phyloP scores from a whole-genome alignment of 2,329 filamentous ascomycete species.

The Neofusicoccum laricinum region DNA sequence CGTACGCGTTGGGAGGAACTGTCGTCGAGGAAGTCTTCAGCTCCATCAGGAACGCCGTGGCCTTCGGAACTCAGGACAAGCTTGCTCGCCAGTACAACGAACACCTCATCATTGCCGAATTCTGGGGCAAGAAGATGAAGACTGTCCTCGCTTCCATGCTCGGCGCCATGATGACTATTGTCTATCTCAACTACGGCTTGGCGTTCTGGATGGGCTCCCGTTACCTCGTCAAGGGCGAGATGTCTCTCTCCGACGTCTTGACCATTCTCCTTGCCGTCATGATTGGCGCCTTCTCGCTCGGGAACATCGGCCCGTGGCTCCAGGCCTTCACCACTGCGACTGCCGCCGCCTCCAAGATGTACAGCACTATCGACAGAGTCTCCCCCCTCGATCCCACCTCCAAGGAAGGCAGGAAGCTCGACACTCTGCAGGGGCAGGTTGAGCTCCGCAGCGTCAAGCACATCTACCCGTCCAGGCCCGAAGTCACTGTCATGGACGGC shows the following conservation, averaged over 20 bases:
- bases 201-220: conserved; percentile 23
- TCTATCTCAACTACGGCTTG: conserved; percentile 67
- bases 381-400: conserved; percentile 78
- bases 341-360: conserved; percentile 81
- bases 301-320: conserved; percentile 33
- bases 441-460: conserved; percentile 78
- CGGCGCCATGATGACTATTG: conserved; percentile 74
- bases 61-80: conserved; percentile 90
- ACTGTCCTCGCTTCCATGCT: conserved; percentile 73
- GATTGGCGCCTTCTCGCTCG: conserved; percentile 88
- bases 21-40: conserved; percentile 93
- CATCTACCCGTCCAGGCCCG: conserved; percentile 86
- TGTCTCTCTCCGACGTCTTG: conserved; percentile 68
- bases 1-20: conserved; percentile 81
- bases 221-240: conserved; percentile 38
- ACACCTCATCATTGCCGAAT: conserved; percentile 70
- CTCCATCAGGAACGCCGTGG: conserved; percentile 86
- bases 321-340: conserved; percentile 23
- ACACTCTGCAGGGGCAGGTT: conserved; percentile 69
- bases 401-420: conserved; percentile 64
- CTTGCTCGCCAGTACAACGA: conserved; percentile 81
- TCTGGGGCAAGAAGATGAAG: conserved; percentile 75
- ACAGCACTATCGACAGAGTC: conserved; percentile 81
- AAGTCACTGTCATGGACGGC: conserved; percentile 81
- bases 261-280: conserved; percentile 89